Conservation (phyloP, 305 asterid genomes). For the Vinca major region DNA sequence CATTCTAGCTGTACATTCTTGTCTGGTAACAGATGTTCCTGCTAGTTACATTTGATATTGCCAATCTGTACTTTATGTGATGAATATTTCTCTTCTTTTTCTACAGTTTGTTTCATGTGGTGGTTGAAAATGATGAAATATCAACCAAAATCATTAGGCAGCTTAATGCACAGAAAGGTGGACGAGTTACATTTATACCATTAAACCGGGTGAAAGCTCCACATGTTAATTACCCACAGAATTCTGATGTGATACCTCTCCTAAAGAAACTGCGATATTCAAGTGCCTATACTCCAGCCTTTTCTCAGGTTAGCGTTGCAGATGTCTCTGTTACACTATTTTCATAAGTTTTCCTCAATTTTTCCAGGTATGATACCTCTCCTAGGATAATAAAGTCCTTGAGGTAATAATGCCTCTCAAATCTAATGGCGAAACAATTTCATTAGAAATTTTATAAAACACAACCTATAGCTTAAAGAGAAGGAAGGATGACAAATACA, state of each 20-base stretch:
- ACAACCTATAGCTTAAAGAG: neutral
- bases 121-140: slow-evolving; percentile 82
- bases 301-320: slow-evolving; percentile 80
- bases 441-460: neutral
- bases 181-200: slow-evolving; percentile 95
- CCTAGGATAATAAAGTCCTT: neutral
- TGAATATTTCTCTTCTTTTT: slow-evolving; percentile 17
- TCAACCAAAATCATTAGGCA: slow-evolving; percentile 85
- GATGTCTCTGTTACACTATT: neutral
- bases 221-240: slow-evolving; percentile 65
- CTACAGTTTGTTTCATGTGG: slow-evolving; percentile 89
- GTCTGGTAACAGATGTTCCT: neutral
- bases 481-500: neutral
- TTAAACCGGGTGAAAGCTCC: slow-evolving; percentile 91
- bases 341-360: neutral
- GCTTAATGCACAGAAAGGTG: slow-evolving; percentile 94
- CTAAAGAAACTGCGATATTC: slow-evolving; percentile 59
- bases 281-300: slow-evolving; percentile 51
- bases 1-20: neutral
- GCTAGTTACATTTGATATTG: neutral
- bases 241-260: slow-evolving; percentile 79
- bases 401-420: too few species aligned
- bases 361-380: neutral
- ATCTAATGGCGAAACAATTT: too few species aligned
- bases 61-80: slow-evolving; percentile 14